Percentiles rank a stretch among this genome's conserved stretches.
Evolutionary conservation across 345 rosid genomes (phyloP).

Genomic region (Mangifera indica): DNA sequence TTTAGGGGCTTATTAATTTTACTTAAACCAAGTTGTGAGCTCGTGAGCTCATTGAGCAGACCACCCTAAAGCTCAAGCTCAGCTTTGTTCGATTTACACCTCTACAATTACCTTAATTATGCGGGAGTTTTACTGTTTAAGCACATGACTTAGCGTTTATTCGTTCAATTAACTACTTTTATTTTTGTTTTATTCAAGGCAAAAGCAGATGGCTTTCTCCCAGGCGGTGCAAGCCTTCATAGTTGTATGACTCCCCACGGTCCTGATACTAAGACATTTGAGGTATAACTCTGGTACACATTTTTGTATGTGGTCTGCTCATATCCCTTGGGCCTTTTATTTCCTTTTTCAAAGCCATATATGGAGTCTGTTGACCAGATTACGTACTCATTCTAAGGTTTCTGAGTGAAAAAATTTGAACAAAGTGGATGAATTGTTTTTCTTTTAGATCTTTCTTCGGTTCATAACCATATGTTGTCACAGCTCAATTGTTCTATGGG

Average conservation of each 20-base stretch:
- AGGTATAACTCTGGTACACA: constrained; percentile 41
- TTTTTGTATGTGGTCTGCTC: not conserved
- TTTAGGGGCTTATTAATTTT: too few species aligned
- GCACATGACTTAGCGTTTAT: not conserved
- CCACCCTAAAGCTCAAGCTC: too few species aligned
- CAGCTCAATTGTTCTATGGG: not conserved
- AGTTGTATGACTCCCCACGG: constrained; percentile 99
- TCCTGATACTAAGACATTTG: constrained; percentile 88
- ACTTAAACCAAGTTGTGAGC: too few species aligned
- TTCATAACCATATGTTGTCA: not conserved
- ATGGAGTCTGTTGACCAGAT: too few species aligned
- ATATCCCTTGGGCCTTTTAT: constrained; percentile 1
- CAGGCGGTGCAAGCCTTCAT: constrained; percentile 94
- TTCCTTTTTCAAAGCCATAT: too few species aligned
- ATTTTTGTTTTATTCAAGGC: constrained; percentile 45
- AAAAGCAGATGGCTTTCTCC: constrained; percentile 91
- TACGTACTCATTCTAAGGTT: not conserved
- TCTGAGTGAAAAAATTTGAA: not conserved
- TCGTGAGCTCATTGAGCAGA: too few species aligned
- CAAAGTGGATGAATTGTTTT: too few species aligned
- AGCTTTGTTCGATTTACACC: too few species aligned
- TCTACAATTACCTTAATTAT: too few species aligned
- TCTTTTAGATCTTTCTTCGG: not conserved
- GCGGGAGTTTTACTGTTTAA: not conserved
- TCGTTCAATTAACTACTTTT: not conserved